Base-by-base conservation (phyloP, 148 eudicot genomes). In the Cornus controversa region DNA sequence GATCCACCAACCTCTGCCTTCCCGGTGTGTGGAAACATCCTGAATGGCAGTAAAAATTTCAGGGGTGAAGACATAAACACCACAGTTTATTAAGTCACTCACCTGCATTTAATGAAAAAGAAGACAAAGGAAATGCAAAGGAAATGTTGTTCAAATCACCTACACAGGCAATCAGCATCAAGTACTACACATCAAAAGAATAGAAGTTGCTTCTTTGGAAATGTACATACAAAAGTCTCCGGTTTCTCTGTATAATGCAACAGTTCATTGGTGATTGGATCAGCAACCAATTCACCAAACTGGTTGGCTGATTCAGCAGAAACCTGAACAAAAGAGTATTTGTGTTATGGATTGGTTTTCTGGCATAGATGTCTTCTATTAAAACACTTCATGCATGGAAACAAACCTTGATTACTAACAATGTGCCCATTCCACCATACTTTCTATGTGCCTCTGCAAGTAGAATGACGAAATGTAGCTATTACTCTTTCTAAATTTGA, bases 221-320 rank as follows among this genome's bases (percentile, higher is more conserved):
- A 36, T 72, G 50, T 34, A 82, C 99, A 75, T 93, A 95, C 99
- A 90, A 95, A 95, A 76, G 99, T 95, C 80, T 93, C 97, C 18
- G 97, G 99, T 88, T 95, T 95, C 79, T 95, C 99, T 8, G 97
- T 95, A 89, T 93, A 95, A 84, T 95, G 99, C 84, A 95, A 82
- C 69, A 95, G 73, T 79, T 93, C 99, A 54, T 95, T 90, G 78
- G 96, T 91, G 73, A 64, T 77, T 68, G 91, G 92, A 79, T 93
- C 97, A 80, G 97, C 99, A 77, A 93, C 91, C 84, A 95, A 79
- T 83, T 93, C 99, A 63, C 99, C 99, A 77, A 93, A 95, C 81
- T 91, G 87, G 84, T 85, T 93, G 77, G 99, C 99, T 73, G 97
- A 89, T 81, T 95, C 99, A 78, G 97, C 96, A 75, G 93, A 93